Evolutionary conservation across 1,284 basidiomycete species (phyloP).

Genomic region (Sporisorium scitamineum): DNA sequence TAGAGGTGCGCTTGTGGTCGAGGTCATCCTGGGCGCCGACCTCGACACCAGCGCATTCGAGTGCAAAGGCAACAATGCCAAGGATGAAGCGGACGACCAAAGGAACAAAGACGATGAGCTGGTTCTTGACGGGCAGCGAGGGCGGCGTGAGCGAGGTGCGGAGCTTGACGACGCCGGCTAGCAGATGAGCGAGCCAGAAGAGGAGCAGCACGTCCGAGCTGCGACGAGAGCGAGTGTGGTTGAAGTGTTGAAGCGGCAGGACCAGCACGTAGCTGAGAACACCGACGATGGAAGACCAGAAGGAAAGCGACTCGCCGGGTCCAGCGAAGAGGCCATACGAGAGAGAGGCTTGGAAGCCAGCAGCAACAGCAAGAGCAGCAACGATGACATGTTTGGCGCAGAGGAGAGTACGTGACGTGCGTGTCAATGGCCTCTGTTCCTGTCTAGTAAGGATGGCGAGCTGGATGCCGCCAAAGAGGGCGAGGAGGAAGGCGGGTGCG

Average conservation of each 20-base stretch:
- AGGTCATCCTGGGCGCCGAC: constrained; percentile 33
- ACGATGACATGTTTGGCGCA: constrained; percentile 70
- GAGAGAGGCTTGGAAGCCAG: constrained; percentile 71
- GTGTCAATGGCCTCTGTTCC: constrained; percentile 28
- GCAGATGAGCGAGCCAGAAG: constrained; percentile 82
- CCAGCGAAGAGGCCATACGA: constrained; percentile 38
- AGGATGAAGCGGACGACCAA: constrained; percentile 53
- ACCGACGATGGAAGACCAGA: constrained; percentile 40
- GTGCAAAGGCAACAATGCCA: constrained; percentile 50
- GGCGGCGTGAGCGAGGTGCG: constrained; percentile 53
- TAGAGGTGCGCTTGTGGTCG: constrained; percentile 6
- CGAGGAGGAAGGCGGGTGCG: constrained; percentile 55
- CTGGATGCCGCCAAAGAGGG: constrained; percentile 40
- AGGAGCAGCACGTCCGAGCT: constrained; percentile 83
- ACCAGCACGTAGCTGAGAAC: constrained; percentile 60
- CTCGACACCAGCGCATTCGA: constrained; percentile 63
- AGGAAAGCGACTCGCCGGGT: constrained; percentile 41
- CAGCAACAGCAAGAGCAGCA: constrained; percentile 76
- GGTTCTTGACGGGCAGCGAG: constrained; percentile 40
- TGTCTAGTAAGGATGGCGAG: constrained; percentile 34
- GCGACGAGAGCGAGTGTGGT: constrained; percentile 81
- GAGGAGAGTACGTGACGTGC: constrained; percentile 48
- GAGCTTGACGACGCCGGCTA: constrained; percentile 75
- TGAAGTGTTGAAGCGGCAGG: constrained; percentile 71
- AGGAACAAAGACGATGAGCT: constrained; percentile 53